phyloP scores from a whole-genome alignment of 2,329 filamentous ascomycete species.

The Aureobasidium sp. region DNA sequence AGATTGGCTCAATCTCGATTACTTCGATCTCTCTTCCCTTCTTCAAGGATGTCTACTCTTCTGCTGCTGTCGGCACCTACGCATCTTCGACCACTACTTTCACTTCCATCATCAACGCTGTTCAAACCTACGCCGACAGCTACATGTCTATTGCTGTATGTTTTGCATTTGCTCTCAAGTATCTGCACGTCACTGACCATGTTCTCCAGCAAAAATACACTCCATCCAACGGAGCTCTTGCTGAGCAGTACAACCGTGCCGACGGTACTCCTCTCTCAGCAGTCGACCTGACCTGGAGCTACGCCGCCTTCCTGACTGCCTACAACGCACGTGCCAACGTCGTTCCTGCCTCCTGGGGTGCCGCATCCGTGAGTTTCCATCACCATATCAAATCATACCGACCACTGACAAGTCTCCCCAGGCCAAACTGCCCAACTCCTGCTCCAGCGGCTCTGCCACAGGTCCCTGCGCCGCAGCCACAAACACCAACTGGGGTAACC shows the following conservation, averaged over 20 bases:
- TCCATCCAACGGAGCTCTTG: conserved; percentile 51
- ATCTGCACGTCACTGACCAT: conserved; percentile 1
- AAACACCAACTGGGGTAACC: conserved; percentile 24
- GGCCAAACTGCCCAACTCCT: conserved; percentile 18
- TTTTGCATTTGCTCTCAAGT: not conserved
- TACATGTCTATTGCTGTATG: conserved; percentile 34
- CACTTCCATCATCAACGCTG: conserved; percentile 46
- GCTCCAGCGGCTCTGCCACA: conserved; percentile 20
- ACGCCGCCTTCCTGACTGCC: conserved; percentile 60
- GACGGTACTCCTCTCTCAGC: conserved; percentile 49
- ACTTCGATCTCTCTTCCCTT: conserved; percentile 58
- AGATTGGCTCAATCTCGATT: conserved; percentile 53
- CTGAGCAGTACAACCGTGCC: conserved; percentile 56
- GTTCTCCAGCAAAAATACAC: conserved; percentile 35
- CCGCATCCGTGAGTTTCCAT: conserved; percentile 23
- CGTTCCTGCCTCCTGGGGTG: conserved; percentile 50
- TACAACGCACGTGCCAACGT: conserved; percentile 46
- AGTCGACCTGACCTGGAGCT: conserved; percentile 63
- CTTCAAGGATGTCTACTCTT: conserved; percentile 57
- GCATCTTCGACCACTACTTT: conserved; percentile 33
- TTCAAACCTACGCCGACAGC: conserved; percentile 54
- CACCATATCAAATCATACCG: too few species aligned
- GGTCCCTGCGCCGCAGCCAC: conserved; percentile 23
- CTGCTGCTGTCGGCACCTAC: conserved; percentile 55
- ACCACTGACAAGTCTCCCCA: conserved; percentile 19